Percentiles rank a stretch among this genome's conserved stretches.
These are phyloP conservation scores for Ophiosphaerella herpotricha DNA, from an alignment of 2,329 filamentous ascomycete species.

Conservation along the genomic window DNA sequence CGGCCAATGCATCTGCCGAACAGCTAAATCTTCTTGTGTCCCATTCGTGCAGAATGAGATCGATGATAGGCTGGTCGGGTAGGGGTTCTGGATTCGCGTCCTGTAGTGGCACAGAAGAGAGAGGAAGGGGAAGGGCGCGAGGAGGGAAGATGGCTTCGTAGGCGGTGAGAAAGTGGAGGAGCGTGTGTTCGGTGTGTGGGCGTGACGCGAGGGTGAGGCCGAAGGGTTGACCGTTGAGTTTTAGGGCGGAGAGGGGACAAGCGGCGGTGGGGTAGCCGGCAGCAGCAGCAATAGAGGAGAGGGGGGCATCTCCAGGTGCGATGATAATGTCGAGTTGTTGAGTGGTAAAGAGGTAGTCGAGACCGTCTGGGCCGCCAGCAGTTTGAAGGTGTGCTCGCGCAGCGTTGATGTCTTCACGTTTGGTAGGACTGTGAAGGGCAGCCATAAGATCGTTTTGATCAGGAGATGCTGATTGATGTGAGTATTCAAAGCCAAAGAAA, in stretches of 20 bases:
- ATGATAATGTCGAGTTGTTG: conserved; percentile 40
- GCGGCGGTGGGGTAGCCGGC: conserved; percentile 44
- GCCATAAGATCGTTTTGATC: conserved; percentile 44
- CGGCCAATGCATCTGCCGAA: conserved; percentile 38
- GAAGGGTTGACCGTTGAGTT: conserved; percentile 44
- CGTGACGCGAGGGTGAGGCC: conserved; percentile 39
- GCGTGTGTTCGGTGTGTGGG: conserved; percentile 36
- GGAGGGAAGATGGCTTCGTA: conserved; percentile 44
- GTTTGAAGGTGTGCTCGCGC: conserved; percentile 33
- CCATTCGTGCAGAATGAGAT: conserved; percentile 42
- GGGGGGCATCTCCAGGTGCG: conserved; percentile 41
- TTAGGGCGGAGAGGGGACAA: conserved; percentile 39
- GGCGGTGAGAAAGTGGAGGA: conserved; percentile 44
- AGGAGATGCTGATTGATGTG: conserved; percentile 27
- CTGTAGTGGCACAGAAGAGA: conserved; percentile 33
- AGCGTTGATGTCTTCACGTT: conserved; percentile 30
- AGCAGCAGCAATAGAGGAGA: conserved; percentile 42
- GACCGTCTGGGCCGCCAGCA: conserved; percentile 37
- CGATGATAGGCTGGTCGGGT: conserved; percentile 40
- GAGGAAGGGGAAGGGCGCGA: conserved; percentile 36
- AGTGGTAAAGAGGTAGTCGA: conserved; percentile 37
- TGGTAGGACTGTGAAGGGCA: conserved; percentile 29
- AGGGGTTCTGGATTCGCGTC: conserved; percentile 30
- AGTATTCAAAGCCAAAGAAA: neutral
- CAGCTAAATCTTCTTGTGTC: conserved; percentile 39